Conservation (phyloP, 2,329 filamentous ascomycete species). For the Colletotrichum sojae region DNA sequence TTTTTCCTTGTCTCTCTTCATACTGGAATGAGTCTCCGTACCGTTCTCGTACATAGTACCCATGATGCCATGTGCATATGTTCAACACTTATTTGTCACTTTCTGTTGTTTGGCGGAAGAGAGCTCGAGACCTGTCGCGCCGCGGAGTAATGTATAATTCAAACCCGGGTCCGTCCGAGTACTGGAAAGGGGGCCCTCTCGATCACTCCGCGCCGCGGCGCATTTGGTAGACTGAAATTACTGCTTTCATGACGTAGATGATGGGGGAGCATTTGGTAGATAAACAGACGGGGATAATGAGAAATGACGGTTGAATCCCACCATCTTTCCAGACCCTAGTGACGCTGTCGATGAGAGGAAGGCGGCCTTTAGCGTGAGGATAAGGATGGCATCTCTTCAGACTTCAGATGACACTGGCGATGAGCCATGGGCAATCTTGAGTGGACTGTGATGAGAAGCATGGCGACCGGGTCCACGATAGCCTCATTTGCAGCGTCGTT, state of each 20-base stretch:
- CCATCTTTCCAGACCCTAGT: neutral
- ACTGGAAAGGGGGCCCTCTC: neutral
- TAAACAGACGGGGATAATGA: slow-evolving; percentile 3
- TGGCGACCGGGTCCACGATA: too few relatives aligned
- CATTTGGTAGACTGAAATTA: neutral
- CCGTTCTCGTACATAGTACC: slow-evolving; percentile 37
- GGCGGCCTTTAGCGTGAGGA: too few relatives aligned
- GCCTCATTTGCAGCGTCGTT: too few relatives aligned
- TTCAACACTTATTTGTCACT: slow-evolving; percentile 2
- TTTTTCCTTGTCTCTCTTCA: slow-evolving; percentile 3
- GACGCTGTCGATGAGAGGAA: neutral
- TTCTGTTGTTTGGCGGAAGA: neutral
- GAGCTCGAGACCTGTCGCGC: neutral
- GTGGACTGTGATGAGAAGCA: too few relatives aligned
- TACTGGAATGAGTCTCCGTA: slow-evolving; percentile 13
- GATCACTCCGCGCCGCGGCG: slow-evolving; percentile 10
- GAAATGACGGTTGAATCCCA: slow-evolving; percentile 1
- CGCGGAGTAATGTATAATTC: slow-evolving; percentile 25
- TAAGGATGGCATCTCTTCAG: too few relatives aligned
- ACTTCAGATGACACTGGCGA: too few relatives aligned
- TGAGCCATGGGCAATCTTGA: too few relatives aligned
- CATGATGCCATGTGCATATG: slow-evolving; percentile 34
- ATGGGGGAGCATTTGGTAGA: slow-evolving; percentile 3
- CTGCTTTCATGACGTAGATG: neutral
- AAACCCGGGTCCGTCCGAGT: neutral